These are phyloP conservation scores for Rubia tinctorum DNA, from an alignment of 305 asterid genomes.

Conservation along the genomic window DNA sequence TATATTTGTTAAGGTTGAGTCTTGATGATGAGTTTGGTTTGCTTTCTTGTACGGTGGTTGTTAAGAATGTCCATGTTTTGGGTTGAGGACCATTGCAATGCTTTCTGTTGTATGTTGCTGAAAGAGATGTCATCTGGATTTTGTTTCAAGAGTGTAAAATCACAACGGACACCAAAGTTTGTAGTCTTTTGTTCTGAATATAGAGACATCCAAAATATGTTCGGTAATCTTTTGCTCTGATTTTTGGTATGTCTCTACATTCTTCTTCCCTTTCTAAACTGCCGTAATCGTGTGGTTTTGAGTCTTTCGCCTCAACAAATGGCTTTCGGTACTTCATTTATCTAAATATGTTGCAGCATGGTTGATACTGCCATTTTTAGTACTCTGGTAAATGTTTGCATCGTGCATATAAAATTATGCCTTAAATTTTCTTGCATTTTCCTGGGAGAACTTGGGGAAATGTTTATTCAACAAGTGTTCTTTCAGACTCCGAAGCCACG, in stretches of 20 bases:
- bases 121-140: no score
- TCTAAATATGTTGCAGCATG: background rate
- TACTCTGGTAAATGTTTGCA: background rate
- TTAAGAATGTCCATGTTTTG: no score
- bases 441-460: background rate
- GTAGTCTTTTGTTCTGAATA: background rate
- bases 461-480: background rate
- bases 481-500: background rate
- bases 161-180: no score
- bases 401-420: background rate
- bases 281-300: background rate
- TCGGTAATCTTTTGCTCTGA: background rate
- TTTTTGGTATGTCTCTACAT: background rate
- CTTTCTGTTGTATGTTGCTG: no score
- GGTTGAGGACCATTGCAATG: no score
- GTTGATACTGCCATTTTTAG: background rate
- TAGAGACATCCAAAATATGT: background rate
- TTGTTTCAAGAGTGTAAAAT: no score
- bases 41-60: no score
- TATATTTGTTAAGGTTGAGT: no score
- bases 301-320: background rate
- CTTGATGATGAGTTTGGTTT: no score
- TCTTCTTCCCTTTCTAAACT: background rate
- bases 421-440: background rate
- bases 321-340: slow-evolving; percentile 3